These are phyloP conservation scores for Zoysia matrella DNA, from an alignment of 202 grass and related monocot genomes.

Conservation along the genomic window DNA sequence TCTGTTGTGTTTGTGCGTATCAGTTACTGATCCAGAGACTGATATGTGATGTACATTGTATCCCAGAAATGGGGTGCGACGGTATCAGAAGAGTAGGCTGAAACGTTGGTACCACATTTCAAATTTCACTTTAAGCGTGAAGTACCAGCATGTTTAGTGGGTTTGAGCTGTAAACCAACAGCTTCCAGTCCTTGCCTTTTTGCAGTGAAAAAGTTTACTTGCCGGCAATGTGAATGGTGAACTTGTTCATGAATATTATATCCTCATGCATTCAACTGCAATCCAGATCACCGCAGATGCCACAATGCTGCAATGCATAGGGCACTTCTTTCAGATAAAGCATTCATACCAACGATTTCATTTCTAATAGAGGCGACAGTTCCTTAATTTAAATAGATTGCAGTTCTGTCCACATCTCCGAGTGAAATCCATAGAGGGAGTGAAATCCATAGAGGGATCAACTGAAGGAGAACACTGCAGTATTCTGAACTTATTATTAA, in stretches of 20 bases:
- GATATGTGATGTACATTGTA: no score
- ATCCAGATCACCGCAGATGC: slow-evolving; percentile 14
- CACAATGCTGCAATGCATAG: not conserved
- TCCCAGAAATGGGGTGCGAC: no score
- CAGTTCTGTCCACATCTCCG: not conserved
- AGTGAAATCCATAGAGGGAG: not conserved
- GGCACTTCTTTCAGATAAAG: not conserved
- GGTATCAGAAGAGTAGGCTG: not conserved
- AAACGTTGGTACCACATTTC: not conserved
- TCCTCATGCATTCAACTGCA: not conserved
- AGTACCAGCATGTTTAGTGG: slow-evolving; percentile 14
- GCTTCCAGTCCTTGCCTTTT: not conserved
- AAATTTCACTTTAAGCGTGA: not conserved
- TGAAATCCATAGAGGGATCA: slow-evolving; percentile 3
- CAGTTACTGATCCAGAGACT: no score
- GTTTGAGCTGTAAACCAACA: slow-evolving; percentile 15
- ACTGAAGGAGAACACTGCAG: not conserved
- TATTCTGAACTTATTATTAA: no score
- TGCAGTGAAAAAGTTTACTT: slow-evolving; percentile 10
- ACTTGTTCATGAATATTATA: slow-evolving; percentile 6
- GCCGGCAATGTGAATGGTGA: not conserved
- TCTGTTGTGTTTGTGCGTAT: no score
- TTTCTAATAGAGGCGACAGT: not conserved
- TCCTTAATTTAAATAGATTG: not conserved
- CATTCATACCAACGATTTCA: not conserved